Percentiles rank a stretch among this genome's conserved stretches.
These are phyloP conservation scores for Sequoiadendron giganteum DNA, from an alignment of 75 land plant genomes.

Conservation along the genomic window DNA sequence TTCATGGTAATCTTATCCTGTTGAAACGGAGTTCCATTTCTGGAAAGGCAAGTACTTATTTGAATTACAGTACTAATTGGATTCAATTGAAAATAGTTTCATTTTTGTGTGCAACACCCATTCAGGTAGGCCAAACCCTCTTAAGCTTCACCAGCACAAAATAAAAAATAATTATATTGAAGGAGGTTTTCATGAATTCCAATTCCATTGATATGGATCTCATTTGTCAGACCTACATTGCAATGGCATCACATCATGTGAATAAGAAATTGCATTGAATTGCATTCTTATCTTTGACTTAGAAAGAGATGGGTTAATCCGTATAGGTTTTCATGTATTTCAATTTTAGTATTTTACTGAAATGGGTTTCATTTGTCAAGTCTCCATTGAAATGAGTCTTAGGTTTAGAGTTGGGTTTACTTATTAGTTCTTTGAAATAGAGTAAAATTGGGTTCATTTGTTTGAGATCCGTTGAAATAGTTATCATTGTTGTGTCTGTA, in stretches of 20 bases:
- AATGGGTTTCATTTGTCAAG: neutral
- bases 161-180: neutral
- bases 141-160: too few relatives aligned
- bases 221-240: neutral
- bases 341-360: neutral
- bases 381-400: neutral
- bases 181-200: neutral
- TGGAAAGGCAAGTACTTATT: neutral
- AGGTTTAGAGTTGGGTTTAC: neutral
- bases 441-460: neutral
- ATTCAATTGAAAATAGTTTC: too few relatives aligned
- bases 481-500: neutral
- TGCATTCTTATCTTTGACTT: neutral
- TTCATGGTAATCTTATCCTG: neutral
- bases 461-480: neutral
- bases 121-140: too few relatives aligned
- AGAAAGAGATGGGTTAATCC: neutral
- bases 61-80: neutral
- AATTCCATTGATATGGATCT: neutral
- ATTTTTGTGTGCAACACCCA: too few relatives aligned
- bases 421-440: neutral
- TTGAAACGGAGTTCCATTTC: neutral
- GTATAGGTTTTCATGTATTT: neutral
- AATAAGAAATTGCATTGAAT: neutral
- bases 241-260: neutral